phyloP scores from a whole-genome alignment of 2,329 filamentous ascomycete species.

The Cephalotrichum gorgonifer region DNA sequence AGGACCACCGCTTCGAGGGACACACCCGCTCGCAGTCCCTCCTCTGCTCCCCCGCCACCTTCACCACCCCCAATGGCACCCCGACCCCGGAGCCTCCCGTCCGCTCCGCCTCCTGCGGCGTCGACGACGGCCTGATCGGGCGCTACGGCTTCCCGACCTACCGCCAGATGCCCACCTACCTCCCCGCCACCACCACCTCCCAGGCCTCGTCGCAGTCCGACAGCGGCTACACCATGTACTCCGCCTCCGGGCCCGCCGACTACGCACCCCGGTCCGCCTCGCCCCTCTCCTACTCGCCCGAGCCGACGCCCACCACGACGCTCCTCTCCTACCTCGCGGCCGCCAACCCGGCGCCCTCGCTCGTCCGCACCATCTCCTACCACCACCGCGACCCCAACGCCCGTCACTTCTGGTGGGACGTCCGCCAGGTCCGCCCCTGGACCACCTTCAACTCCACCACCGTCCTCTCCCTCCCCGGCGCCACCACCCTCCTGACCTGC shows the following conservation, averaged over 20 bases:
- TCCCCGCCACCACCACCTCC: constrained; percentile 23
- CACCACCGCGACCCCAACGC: constrained; percentile 54
- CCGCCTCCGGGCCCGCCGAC: not conserved
- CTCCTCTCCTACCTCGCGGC: constrained; percentile 69
- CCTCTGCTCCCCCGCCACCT: constrained; percentile 47
- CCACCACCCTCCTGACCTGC: constrained; percentile 62
- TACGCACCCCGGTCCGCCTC: constrained; percentile 18
- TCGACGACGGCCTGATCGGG: constrained; percentile 55
- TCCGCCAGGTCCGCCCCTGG: constrained; percentile 81
- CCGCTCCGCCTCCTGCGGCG: constrained; percentile 55
- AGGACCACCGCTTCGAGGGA: no score
- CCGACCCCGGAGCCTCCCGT: constrained; percentile 40
- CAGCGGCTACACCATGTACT: not conserved
- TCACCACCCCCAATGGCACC: constrained; percentile 25
- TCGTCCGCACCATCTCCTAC: constrained; percentile 71
- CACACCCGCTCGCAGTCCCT: constrained; percentile 29
- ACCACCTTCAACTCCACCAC: constrained; percentile 63
- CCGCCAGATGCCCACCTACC: constrained; percentile 56
- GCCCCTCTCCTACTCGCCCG: constrained; percentile 25
- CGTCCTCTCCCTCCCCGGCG: constrained; percentile 62
- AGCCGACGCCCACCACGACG: constrained; percentile 50
- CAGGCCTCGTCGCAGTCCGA: constrained; percentile 10
- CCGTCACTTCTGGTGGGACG: constrained; percentile 93
- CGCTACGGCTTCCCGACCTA: constrained; percentile 80
- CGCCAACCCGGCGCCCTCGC: constrained; percentile 69